Percentiles rank a stretch among this genome's conserved stretches.
Conservation (phyloP, 192 early-diverging fungal species). For the Podila clonocystis region DNA sequence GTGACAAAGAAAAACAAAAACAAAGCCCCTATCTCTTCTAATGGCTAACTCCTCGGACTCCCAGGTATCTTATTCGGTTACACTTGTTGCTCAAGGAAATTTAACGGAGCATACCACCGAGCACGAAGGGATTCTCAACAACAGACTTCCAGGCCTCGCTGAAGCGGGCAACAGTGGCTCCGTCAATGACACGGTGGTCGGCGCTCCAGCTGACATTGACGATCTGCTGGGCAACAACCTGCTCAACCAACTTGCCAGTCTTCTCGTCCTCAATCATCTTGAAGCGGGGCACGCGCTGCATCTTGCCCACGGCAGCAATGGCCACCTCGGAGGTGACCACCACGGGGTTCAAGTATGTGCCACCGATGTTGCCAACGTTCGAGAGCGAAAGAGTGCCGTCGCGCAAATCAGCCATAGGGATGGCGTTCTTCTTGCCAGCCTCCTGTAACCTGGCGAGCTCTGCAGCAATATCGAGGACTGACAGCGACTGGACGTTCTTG, state of each 20-base stretch:
- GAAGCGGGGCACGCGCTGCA: constrained; percentile 86
- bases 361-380: constrained; percentile 96
- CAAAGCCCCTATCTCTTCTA: background rate
- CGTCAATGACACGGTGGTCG: constrained; percentile 96
- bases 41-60: background rate
- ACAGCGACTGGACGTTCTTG: constrained; percentile 88
- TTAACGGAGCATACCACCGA: constrained; percentile 72
- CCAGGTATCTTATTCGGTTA: background rate
- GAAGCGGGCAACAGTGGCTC: constrained; percentile 95
- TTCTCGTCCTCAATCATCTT: constrained; percentile 63
- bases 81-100: background rate
- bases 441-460: constrained; percentile 82
- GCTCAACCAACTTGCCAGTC: constrained; percentile 64
- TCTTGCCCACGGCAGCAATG: constrained; percentile 90
- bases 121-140: constrained; percentile 85
- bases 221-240: constrained; percentile 78
- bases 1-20: background rate
- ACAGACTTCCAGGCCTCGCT: constrained; percentile 84
- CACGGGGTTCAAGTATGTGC: constrained; percentile 89
- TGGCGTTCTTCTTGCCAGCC: constrained; percentile 66
- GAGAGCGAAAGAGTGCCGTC: constrained; percentile 93
- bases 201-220: constrained; percentile 91
- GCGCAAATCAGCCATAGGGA: constrained; percentile 74
- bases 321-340: constrained; percentile 88
- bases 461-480: constrained; percentile 88